A percentile compares a stretch with the other conserved stretches of the same genome.
phyloP scores from a whole-genome alignment of 139 green algal species.

The Chlamydomonas eustigma region DNA sequence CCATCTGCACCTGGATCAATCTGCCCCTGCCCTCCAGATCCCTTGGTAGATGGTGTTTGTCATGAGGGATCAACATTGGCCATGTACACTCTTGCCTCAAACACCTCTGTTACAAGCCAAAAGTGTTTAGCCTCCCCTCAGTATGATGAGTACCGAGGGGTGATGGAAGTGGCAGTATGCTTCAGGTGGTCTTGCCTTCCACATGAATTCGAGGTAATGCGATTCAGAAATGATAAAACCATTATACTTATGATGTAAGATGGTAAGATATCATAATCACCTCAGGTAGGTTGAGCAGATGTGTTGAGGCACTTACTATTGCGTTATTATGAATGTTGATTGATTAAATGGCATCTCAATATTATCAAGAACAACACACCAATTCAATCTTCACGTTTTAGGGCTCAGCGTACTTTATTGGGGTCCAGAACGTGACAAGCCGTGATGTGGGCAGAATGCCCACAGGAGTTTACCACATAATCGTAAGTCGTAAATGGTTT shows the following conservation, averaged over 20 bases:
- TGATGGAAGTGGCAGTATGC: slow-evolving; percentile 36
- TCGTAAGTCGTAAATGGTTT: no score
- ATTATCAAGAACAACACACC: no score
- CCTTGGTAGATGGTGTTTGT: neutral
- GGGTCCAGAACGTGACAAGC: neutral
- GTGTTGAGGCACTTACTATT: no score
- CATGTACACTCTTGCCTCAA: neutral
- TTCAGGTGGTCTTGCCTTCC: slow-evolving; percentile 41
- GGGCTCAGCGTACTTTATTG: slow-evolving; percentile 24
- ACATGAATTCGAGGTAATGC: slow-evolving; percentile 9
- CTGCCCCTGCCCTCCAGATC: slow-evolving; percentile 19
- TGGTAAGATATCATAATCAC: no score
- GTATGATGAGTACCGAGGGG: neutral
- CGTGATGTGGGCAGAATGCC: slow-evolving; percentile 23
- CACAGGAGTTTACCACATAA: neutral
- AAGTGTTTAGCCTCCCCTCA: neutral
- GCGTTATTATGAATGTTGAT: no score
- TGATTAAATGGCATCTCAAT: no score
- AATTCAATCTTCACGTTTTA: no score
- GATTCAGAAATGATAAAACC: neutral
- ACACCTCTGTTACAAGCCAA: neutral
- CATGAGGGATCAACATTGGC: neutral
- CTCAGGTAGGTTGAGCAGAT: no score
- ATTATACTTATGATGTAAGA: no score
- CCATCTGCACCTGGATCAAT: neutral